Evolutionary conservation across 805 yeast species (phyloP), one percentile per base, ranked within the genome.

Genomic region (Candida orba): DNA sequence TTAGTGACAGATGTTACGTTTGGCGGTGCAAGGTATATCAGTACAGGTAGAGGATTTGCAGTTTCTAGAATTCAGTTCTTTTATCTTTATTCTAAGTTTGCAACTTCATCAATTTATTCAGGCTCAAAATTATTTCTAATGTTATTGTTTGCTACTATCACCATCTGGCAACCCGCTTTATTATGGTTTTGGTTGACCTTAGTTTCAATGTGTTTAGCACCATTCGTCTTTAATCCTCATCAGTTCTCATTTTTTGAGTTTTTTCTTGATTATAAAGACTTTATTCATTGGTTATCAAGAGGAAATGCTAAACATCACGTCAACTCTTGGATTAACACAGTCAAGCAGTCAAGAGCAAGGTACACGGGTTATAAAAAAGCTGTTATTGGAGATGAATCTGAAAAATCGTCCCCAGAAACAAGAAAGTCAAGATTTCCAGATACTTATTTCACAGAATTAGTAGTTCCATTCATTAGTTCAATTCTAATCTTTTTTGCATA

Each of bases 1-100:
- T 67, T 91, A 52, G 65, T 78, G 38, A 76, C 78, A 40, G 93
- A 90, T 62, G 69, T 91, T 40, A 73, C 89, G 1, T 82, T 84
- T 65, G 98, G 98, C 4, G 95, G 95, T 38, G 98, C 98, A 1
- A 74, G 79, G 43, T 91, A 91, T 58, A 84, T 91, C 49, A 81
- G 95, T 10, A 88, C 97, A 3, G 98, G 98, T 2, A 71, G 98
- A 65, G 95, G 96, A 1, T 85, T 90, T 69, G 96, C 98, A 2
- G 87, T 88, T 18, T 75, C 89, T 4, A 75, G 98, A 54, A 65
- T 78, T 25, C 78, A 86, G 6, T 91, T 91, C 62, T 66, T 81
- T 17, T 69, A 72, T 4, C 66, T 91, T 27, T 91, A 83, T 62
- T 76, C 95, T 0, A 75, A 84, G 34, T 91, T 86, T 68, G 84